These are phyloP conservation scores for Aurantiochytrium sp. DNA, from an alignment of 108 stramenopile genomes.

Conservation along the genomic window DNA sequence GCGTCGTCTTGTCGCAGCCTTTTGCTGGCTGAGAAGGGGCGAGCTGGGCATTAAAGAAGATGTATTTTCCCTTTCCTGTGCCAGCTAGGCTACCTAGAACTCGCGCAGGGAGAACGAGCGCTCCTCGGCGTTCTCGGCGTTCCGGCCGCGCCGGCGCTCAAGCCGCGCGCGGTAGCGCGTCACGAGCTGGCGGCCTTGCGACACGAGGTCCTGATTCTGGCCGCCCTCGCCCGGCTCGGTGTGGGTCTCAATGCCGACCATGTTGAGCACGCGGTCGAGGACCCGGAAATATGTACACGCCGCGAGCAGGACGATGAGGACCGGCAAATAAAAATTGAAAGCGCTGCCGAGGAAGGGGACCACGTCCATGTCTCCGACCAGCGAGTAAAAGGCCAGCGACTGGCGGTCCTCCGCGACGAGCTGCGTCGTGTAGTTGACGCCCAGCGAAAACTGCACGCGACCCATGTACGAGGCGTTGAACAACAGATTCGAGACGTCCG, in stretches of 20 bases:
- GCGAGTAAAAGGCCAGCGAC: neutral
- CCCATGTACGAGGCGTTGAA: conserved; percentile 7
- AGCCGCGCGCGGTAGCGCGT: neutral
- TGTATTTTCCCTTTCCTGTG: no score
- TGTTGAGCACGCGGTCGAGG: neutral
- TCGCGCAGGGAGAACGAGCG: neutral
- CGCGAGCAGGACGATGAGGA: neutral
- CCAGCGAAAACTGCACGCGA: neutral
- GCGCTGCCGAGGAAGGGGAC: neutral
- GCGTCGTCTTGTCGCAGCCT: no score
- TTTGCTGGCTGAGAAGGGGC: no score
- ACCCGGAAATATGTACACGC: conserved; percentile 18
- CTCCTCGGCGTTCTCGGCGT: neutral
- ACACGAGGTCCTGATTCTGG: neutral
- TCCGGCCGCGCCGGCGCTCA: neutral
- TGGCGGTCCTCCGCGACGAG: neutral
- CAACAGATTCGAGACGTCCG: neutral
- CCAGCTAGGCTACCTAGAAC: no score
- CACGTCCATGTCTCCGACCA: neutral
- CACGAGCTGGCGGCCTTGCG: neutral
- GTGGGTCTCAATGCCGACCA: conserved; percentile 12
- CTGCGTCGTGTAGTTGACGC: neutral
- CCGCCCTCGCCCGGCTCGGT: neutral
- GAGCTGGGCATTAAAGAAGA: no score
- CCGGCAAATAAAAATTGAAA: neutral